Evolutionary conservation across 352 stramenopile species (phyloP).

Genomic region (Peronospora belbahrii): DNA sequence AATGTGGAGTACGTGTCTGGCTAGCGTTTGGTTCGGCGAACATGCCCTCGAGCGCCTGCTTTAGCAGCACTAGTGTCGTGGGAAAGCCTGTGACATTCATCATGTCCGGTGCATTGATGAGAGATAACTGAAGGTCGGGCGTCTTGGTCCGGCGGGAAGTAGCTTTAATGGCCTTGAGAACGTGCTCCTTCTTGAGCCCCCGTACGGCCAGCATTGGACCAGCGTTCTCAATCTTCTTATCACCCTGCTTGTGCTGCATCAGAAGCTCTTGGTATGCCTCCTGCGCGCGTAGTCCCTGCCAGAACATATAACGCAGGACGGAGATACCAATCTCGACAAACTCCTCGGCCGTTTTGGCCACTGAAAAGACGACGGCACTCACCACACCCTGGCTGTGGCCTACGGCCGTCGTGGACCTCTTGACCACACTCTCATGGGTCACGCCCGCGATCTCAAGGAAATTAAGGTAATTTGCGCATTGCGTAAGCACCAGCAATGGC

Average conservation of each 20-base stretch:
- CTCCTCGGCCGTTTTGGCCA: slow-evolving; percentile 41
- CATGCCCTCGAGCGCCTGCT: slow-evolving; percentile 36
- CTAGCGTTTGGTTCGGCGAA: slow-evolving; percentile 47
- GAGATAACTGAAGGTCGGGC: slow-evolving; percentile 57
- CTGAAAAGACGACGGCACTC: slow-evolving; percentile 56
- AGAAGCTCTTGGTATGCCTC: slow-evolving; percentile 36
- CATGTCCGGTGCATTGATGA: slow-evolving; percentile 52
- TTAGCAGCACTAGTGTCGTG: slow-evolving; percentile 43
- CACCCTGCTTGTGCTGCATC: slow-evolving; percentile 24
- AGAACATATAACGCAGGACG: slow-evolving; percentile 76
- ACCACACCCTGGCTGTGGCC: slow-evolving; percentile 81
- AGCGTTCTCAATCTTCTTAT: slow-evolving; percentile 24
- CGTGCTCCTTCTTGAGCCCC: slow-evolving; percentile 44
- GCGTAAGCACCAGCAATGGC: slow-evolving; percentile 65
- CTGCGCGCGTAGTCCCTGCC: slow-evolving; percentile 67
- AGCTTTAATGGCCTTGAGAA: slow-evolving; percentile 48
- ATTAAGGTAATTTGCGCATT: slow-evolving; percentile 69
- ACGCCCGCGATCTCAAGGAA: slow-evolving; percentile 48
- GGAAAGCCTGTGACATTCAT: slow-evolving; percentile 70
- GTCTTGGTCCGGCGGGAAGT: slow-evolving; percentile 36
- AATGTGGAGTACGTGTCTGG: slow-evolving; percentile 75
- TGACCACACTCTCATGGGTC: slow-evolving; percentile 51
- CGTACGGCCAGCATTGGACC: slow-evolving; percentile 69
- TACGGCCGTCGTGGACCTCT: slow-evolving; percentile 32
- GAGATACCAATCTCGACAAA: slow-evolving; percentile 39